phyloP scores from a whole-genome alignment of 352 stramenopile genomes.

The Phytophthora agathidicida region DNA sequence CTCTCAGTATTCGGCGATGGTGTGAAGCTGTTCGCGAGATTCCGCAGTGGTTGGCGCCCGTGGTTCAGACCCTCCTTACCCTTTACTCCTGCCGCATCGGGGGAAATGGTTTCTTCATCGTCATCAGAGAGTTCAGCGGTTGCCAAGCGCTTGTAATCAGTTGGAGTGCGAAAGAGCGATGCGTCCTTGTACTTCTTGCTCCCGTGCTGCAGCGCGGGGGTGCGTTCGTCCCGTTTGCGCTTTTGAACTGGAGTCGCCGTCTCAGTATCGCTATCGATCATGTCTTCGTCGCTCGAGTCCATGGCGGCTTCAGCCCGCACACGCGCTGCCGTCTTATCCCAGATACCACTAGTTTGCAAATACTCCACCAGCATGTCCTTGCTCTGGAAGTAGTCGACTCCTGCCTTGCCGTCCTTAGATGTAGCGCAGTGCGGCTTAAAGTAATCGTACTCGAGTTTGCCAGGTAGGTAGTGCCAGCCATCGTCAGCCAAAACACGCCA shows the following conservation, averaged over 20 bases:
- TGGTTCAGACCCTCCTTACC: slow-evolving; percentile 26
- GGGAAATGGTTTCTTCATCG: slow-evolving; percentile 52
- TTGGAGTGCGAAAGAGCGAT: slow-evolving; percentile 34
- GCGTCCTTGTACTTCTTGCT: slow-evolving; percentile 37
- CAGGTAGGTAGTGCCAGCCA: slow-evolving; percentile 55
- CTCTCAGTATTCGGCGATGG: slow-evolving; percentile 46
- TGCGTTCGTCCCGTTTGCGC: slow-evolving; percentile 27
- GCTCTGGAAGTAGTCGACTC: slow-evolving; percentile 61
- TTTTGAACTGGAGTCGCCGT: slow-evolving; percentile 26
- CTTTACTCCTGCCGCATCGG: slow-evolving; percentile 39
- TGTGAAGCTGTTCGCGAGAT: slow-evolving; percentile 66
- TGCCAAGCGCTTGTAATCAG: slow-evolving; percentile 10
- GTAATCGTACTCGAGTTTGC: slow-evolving; percentile 69
- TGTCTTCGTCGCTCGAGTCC: slow-evolving; percentile 37
- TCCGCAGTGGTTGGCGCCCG: slow-evolving; percentile 38
- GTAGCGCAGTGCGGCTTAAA: slow-evolving; percentile 62
- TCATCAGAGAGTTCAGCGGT: slow-evolving; percentile 21
- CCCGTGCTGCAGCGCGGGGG: slow-evolving; percentile 14
- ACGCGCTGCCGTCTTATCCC: slow-evolving; percentile 44
- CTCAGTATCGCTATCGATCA: slow-evolving; percentile 19
- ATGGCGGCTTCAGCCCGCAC: slow-evolving; percentile 45
- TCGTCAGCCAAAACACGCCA: slow-evolving; percentile 53
- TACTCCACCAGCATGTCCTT: slow-evolving; percentile 51
- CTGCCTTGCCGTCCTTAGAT: slow-evolving; percentile 33
- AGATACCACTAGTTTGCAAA: slow-evolving; percentile 58